phyloP scores from a whole-genome alignment of 2,329 filamentous ascomycete species.

The Colletotrichum neosansevieriae region DNA sequence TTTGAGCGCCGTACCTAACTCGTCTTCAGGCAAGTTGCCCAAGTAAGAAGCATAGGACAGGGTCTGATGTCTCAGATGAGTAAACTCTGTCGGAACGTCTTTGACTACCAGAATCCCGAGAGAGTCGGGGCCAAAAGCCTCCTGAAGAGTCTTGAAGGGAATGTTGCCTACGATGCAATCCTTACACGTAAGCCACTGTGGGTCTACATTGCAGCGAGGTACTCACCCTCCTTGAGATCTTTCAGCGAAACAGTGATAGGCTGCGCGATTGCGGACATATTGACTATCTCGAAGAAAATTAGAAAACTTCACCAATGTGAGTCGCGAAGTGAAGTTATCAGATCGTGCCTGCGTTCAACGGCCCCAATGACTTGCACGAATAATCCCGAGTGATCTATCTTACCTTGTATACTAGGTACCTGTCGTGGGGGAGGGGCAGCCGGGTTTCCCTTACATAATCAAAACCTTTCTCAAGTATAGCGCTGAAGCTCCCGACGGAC shows the following conservation, averaged over 20 bases:
- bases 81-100: conserved; percentile 80
- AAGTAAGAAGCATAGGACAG: conserved; percentile 92
- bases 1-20: conserved; percentile 71
- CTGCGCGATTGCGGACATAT: conserved; percentile 63
- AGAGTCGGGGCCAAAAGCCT: conserved; percentile 91
- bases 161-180: conserved; percentile 66
- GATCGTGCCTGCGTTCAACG: conserved; percentile 13
- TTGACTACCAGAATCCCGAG: conserved; percentile 95
- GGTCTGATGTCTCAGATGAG: conserved; percentile 76
- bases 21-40: conserved; percentile 78
- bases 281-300: conserved; percentile 1
- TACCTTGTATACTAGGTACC: no score
- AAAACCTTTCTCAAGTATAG: background rate
- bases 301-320: background rate
- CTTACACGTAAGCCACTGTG: conserved; percentile 35
- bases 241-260: conserved; percentile 72
- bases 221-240: conserved; percentile 69
- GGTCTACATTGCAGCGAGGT: background rate
- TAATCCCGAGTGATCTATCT: conserved; percentile 1
- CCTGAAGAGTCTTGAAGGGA: conserved; percentile 75
- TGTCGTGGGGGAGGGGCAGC: conserved; percentile 32
- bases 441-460: conserved; percentile 28
- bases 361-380: conserved; percentile 1
- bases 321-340: conserved; percentile 10
- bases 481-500: conserved; percentile 23